Percentiles rank a stretch among this genome's conserved stretches.
These are phyloP conservation scores for Aurinia saxatilis DNA, from an alignment of 345 rosid species.

Conservation along the genomic window DNA sequence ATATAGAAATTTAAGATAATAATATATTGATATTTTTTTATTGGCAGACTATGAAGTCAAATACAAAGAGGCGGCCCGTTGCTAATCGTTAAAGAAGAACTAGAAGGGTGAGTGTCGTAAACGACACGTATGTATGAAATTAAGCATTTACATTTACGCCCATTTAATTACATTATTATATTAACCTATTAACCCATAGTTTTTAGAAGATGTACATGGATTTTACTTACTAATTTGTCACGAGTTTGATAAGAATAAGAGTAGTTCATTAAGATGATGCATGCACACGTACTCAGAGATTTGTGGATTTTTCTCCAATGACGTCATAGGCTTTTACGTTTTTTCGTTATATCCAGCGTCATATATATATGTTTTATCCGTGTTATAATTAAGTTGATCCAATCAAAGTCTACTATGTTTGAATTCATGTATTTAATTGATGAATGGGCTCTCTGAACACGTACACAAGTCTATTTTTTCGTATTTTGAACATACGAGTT, in stretches of 20 bases:
- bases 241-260: background rate
- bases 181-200: background rate
- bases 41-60: slow-evolving; percentile 26
- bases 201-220: background rate
- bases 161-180: background rate
- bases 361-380: background rate
- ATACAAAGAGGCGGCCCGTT: slow-evolving; percentile 30
- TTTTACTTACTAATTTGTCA: background rate
- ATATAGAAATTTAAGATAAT: slow-evolving; percentile 13
- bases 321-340: background rate
- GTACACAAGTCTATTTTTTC: background rate
- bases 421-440: too few relatives aligned
- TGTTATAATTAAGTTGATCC: too few relatives aligned
- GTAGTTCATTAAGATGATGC: too few relatives aligned
- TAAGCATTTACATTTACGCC: background rate
- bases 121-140: slow-evolving; percentile 25
- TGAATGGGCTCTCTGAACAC: background rate
- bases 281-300: too few relatives aligned
- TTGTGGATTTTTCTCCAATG: background rate
- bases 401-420: too few relatives aligned
- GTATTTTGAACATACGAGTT: background rate
- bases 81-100: slow-evolving; percentile 2
- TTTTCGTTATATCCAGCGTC: background rate
- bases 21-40: background rate
- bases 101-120: slow-evolving; percentile 19